Conservation (phyloP, 2,329 filamentous ascomycete species). For the Colletotrichum liaoningense region DNA sequence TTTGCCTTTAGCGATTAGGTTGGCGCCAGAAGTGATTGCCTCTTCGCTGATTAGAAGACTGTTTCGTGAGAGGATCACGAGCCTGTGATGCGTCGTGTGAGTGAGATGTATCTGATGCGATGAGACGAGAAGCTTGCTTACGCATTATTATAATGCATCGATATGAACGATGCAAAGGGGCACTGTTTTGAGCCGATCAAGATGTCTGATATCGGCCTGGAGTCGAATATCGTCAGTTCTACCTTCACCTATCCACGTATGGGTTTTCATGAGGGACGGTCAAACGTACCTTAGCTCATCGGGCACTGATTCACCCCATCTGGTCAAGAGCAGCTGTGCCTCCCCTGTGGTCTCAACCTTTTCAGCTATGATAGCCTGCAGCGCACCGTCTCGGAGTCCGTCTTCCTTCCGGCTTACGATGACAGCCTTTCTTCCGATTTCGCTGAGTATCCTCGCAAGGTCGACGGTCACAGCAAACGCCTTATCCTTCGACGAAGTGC, state of each 20-base stretch:
- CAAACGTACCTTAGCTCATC: conserved; percentile 24
- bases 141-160: conserved; percentile 29
- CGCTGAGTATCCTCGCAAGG: conserved; percentile 21
- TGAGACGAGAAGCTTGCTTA: neutral
- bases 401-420: conserved; percentile 24
- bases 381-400: neutral
- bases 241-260: too few relatives aligned
- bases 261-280: neutral
- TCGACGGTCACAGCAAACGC: conserved; percentile 9
- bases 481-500: conserved; percentile 3
- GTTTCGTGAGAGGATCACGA: conserved; percentile 19
- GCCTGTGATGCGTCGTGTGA: neutral
- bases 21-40: conserved; percentile 7
- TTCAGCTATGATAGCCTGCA: conserved; percentile 19
- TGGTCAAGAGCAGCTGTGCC: conserved; percentile 22
- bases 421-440: conserved; percentile 23
- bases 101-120: fast-evolving
- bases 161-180: conserved; percentile 24
- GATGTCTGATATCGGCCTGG: conserved; percentile 26
- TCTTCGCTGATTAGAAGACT: conserved; percentile 31
- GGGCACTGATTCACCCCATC: conserved; percentile 30
- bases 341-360: conserved; percentile 28
- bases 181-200: conserved; percentile 25
- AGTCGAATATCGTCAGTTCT: neutral
- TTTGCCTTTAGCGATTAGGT: conserved; percentile 24